Conservation (phyloP, 352 stramenopile species). For the Pythium aristosporum region DNA sequence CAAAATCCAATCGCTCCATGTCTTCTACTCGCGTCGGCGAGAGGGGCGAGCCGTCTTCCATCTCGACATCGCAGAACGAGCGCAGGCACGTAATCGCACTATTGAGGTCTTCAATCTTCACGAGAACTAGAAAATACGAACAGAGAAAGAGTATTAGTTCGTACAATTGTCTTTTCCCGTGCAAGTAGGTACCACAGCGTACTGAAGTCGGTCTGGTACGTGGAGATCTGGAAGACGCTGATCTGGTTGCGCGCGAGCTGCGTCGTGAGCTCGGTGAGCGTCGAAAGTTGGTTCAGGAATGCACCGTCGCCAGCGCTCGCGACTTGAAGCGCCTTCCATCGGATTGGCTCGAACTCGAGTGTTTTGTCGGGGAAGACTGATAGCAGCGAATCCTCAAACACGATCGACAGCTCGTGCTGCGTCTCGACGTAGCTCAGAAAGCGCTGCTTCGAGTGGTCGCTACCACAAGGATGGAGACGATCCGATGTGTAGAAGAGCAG, state of each 20-base stretch:
- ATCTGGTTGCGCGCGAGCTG: conserved; percentile 47
- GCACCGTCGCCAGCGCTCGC: conserved; percentile 49
- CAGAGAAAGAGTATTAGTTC: background rate
- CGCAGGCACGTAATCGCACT: conserved; percentile 42
- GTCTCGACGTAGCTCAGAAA: conserved; percentile 73
- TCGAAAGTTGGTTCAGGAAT: conserved; percentile 53
- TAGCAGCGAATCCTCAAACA: conserved; percentile 52
- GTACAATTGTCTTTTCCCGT: no score
- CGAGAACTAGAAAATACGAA: conserved; percentile 33
- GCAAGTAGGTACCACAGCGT: conserved; percentile 2
- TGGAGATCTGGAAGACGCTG: conserved; percentile 74
- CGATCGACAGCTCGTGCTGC: conserved; percentile 65
- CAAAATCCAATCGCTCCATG: background rate
- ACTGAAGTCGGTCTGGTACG: conserved; percentile 74
- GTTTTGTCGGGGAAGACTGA: conserved; percentile 32
- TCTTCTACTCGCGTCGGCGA: background rate
- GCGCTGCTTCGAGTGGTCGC: conserved; percentile 11
- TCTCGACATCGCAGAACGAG: conserved; percentile 58
- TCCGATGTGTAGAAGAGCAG: conserved; percentile 52
- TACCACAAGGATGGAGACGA: background rate
- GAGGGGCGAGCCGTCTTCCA: conserved; percentile 39
- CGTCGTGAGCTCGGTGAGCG: conserved; percentile 61
- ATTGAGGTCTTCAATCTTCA: conserved; percentile 59
- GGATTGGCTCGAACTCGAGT: conserved; percentile 49
- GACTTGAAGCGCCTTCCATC: conserved; percentile 65